Evolutionary conservation across 1,139 yeast species (phyloP).

Genomic region (Yamadazyma aaseri): DNA sequence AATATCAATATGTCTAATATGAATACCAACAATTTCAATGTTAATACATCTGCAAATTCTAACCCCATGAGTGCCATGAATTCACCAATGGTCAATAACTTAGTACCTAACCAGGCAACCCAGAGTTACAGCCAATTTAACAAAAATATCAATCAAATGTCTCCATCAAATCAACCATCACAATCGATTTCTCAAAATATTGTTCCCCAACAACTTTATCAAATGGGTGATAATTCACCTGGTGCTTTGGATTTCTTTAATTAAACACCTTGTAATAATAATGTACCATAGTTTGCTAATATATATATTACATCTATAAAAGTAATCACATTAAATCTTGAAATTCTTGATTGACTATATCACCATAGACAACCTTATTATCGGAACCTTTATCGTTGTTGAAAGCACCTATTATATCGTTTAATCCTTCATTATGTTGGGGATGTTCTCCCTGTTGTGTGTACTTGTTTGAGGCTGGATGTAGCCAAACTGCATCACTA

Average conservation of each 20-base stretch:
- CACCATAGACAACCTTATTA: conserved; percentile 31
- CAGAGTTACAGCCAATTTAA: not conserved
- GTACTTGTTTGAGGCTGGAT: conserved; percentile 10
- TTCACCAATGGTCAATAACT: conserved; percentile 14
- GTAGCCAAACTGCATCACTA: conserved; percentile 71
- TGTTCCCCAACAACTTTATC: conserved; percentile 43
- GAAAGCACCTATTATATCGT: conserved; percentile 12
- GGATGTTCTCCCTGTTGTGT: not conserved
- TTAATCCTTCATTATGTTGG: conserved; percentile 7
- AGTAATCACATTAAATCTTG: conserved; percentile 31
- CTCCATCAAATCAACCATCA: conserved; percentile 2
- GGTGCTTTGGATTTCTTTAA: conserved; percentile 19
- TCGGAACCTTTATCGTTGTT: conserved; percentile 5
- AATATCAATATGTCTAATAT: conserved; percentile 1
- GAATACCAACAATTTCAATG: not conserved
- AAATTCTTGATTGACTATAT: conserved; percentile 41
- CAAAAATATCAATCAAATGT: conserved; percentile 3
- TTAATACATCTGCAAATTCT: conserved; percentile 1
- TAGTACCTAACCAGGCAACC: conserved; percentile 3
- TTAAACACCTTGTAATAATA: conserved; percentile 5
- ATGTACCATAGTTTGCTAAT: conserved; percentile 5
- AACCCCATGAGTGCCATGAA: conserved; percentile 9
- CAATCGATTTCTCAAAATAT: conserved; percentile 13
- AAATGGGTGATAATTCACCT: conserved; percentile 15
- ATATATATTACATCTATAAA: conserved; percentile 2